Evolutionary conservation across 352 stramenopile genomes (phyloP).

Genomic region (Pythium biforme): DNA sequence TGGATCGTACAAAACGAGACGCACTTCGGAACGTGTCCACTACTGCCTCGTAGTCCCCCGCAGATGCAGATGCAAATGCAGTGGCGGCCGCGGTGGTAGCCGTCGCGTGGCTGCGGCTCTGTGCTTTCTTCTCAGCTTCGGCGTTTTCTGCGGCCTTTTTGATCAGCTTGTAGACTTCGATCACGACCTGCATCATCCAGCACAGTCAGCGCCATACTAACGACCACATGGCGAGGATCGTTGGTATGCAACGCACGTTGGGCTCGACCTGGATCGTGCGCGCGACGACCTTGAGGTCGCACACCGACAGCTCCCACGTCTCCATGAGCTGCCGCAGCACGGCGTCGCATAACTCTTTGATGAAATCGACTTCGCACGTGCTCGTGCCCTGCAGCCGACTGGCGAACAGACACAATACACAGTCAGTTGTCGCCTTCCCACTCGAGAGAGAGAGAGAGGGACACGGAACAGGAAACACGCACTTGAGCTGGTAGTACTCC

Average conservation of each 20-base stretch:
- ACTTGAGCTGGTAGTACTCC: constrained; percentile 86
- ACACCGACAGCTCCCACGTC: constrained; percentile 65
- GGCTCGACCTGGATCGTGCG: constrained; percentile 57
- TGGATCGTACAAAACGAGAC: background rate
- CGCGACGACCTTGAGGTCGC: constrained; percentile 62
- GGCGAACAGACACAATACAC: background rate
- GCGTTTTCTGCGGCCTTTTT: constrained; percentile 42
- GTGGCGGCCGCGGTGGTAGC: background rate
- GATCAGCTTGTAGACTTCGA: constrained; percentile 67
- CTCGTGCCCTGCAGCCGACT: constrained; percentile 59
- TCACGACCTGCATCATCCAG: constrained; percentile 35
- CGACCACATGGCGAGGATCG: background rate
- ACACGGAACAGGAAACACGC: constrained; percentile 9
- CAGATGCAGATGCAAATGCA: constrained; percentile 25
- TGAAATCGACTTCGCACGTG: constrained; percentile 67
- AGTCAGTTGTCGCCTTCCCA: background rate
- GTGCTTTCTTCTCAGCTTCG: constrained; percentile 11
- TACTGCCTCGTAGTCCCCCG: constrained; percentile 44
- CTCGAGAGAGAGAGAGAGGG: no score
- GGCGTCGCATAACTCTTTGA: constrained; percentile 64
- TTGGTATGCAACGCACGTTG: constrained; percentile 12
- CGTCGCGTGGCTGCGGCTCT: background rate
- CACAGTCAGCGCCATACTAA: background rate
- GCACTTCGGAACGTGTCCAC: constrained; percentile 70
- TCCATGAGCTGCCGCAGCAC: constrained; percentile 64